Base-by-base conservation (phyloP, 345 rosid species). In the Aquilaria yunnanensis region DNA sequence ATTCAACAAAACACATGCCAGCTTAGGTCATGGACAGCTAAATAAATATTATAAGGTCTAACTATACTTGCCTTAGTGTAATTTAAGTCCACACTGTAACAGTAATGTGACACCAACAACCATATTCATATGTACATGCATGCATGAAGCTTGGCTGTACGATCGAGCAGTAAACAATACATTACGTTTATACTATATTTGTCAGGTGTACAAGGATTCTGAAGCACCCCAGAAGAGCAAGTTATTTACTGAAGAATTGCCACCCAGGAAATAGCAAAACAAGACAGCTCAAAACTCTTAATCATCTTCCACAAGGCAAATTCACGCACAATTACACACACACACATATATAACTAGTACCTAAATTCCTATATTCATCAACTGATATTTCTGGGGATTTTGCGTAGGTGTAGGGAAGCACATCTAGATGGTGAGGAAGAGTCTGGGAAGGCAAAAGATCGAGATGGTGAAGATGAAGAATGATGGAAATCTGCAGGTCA, bases 381-480 rank as follows among this genome's bases (percentile, higher is more conserved):
- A 16, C 23, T 16, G 23, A 16, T 16, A 16, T 16, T 16, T 16
- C 23, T 0, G 23, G 23, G 23, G 23, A 16, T 16, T 16, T 16
- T 16, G 23, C 23, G 0, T 0, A 16, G 23, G 23, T 16, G 31
- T 16, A 16, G 23, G 23, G 23, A 16, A 16, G 23, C 23, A 16
- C 23, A 16, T 16, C 30, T 31, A 54, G 55, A 71, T 67, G 72
- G 61, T 52, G 30, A 76, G 56, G 69, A 73, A 33, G 56, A 72
- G 51, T 32, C 60, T 37, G 54, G 83, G 81, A 16, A 70, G 81
- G 30, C 78, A 63, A 58, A 75, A 66, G 69, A 66, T 77, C n/a
- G 72, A 75, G 49, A 74, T 77, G 75, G 77, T n/a, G 62, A 70
- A 65, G 52, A 77, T 77, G 72, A 54, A 58, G 0, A 63, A 79